Percentiles rank a stretch among this genome's conserved stretches.
phyloP scores from a whole-genome alignment of 176 grass and related monocot species.

The Zoysia japonica region DNA sequence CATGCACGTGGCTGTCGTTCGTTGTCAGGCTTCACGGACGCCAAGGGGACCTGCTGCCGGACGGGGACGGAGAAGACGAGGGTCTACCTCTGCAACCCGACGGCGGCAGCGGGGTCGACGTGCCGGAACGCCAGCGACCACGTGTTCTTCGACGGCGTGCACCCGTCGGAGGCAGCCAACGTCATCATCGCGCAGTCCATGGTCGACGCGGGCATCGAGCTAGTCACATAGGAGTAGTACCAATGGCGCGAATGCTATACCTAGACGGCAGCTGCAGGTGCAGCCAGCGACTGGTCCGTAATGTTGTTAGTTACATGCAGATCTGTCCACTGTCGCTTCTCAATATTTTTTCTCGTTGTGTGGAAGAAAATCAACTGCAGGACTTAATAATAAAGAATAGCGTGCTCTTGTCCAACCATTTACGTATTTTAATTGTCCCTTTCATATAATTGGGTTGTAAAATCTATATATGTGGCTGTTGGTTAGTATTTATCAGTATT shows the following conservation, averaged over 20 bases:
- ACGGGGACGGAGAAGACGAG: slow-evolving; percentile 62
- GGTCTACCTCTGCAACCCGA: slow-evolving; percentile 60
- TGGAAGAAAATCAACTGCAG: not conserved
- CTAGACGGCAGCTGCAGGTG: slow-evolving; percentile 9
- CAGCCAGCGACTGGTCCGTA: not conserved
- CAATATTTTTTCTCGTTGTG: not conserved
- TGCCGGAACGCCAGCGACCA: slow-evolving; percentile 68
- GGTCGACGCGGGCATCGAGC: slow-evolving; percentile 36
- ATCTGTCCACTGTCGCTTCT: not conserved
- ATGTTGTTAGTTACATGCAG: not conserved
- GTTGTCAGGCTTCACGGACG: slow-evolving; percentile 55
- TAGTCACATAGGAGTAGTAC: slow-evolving; percentile 22
- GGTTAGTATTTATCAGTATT: too few species aligned
- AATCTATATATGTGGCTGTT: not conserved
- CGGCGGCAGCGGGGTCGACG: not conserved
- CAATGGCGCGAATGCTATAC: not conserved
- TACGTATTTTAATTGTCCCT: not conserved
- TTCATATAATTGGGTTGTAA: not conserved
- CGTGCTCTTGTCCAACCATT: not conserved
- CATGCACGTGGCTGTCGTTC: not conserved
- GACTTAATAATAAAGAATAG: not conserved
- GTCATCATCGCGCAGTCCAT: slow-evolving; percentile 58
- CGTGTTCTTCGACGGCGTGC: slow-evolving; percentile 85
- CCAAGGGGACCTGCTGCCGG: slow-evolving; percentile 60
- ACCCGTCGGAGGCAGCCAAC: slow-evolving; percentile 75